Base-by-base conservation (phyloP, 345 rosid genomes). In the Populus ilicifolia region DNA sequence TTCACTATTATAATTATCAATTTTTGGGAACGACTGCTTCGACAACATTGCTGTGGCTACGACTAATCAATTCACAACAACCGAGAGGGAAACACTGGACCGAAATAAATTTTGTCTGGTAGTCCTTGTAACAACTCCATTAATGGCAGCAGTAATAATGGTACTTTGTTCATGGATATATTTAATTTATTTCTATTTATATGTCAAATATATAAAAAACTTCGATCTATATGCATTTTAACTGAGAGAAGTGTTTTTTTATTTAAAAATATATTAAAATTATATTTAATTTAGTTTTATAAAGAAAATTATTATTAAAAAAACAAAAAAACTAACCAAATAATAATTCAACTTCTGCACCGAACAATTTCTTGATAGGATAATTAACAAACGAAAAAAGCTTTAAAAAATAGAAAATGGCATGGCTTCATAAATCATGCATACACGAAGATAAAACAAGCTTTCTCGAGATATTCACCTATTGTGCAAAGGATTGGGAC, bases 401-500 rank as follows among this genome's bases (percentile, higher is more conserved):
- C 67, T 41, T 21, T 21, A 23, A 59, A 10, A 59, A 59, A 9
- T 59, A 59, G 63, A 59, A 59, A 59, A n/a, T 23, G 27, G 9
- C 14, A 10, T 56, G 62, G 62, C 62, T n/a, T 59, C 63, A 14
- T 33, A 50, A 2, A 39, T 10, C 63, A 9, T 33, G 39, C 5
- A 39, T 39, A 50, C 13, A 44, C 48, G 33, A 36, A 43, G 71
- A n/a, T 50, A 46, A 43, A 48, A 11, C 46, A 71, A 33, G 36
- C 23, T 14, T 41, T 16, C 50, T 12, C 23, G n/a, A 10, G 17
- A 23, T 72, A 52, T 1, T 73, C 71, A 86, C 82, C 93, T 84
- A 72, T 89, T 89, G 76, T 89, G 93, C 52, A 89, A 85, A 75
- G 93, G 93, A 72, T 89, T 88, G 65, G 93, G 90, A 76, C 93